Base-by-base conservation (phyloP, 2,329 filamentous ascomycete species). In the Pseudogymnoascus sp. region DNA sequence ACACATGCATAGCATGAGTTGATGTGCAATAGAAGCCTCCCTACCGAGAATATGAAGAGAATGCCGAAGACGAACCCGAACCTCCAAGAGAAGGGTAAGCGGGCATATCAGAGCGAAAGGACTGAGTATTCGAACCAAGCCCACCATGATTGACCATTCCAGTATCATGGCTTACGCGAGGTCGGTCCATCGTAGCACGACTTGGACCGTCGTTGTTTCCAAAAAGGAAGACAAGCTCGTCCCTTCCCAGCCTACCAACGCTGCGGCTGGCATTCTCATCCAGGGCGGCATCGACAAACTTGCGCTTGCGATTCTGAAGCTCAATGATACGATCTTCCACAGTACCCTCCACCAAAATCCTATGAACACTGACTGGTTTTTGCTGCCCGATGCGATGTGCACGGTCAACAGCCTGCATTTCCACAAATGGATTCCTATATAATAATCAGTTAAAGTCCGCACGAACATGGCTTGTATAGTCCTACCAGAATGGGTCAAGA, bases 361-460 rank as follows among this genome's bases (percentile, higher is more conserved):
- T 87, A 73, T 96, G 91, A 1, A 97, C 88, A 63, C 86, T 82
- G 4, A 96, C 93, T 6, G 86, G 78, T 3, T 82, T 81, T 68
- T 81, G 77, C 76, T 97, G 93, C 0, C 92, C 92, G 68, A 96
- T 93, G 8, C 93, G 88, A 75, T 96, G 89, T 2, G 92, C 90
- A 21, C 93, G 88, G 73, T 96, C 93, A 61, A 96, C 87, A 3
- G 93, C 93, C 76, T 97, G 93, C 75, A 92, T 91, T 76, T 96
- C 93, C 60, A 96, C 89, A 72, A 89, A 96, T 0, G 92, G 93
- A 67, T 96, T 97, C 51, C 51, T 57, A 36, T 57, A 7, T 57
- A 12, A 34, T 57, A 36, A 31, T 57, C 29, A 57, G 29, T 21
- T 34, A 34, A 34, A 57, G 51, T 36, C 14, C 11, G 34, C 29